Conservation (phyloP, 2,329 filamentous ascomycete species). For the Ascochyta lentis region DNA sequence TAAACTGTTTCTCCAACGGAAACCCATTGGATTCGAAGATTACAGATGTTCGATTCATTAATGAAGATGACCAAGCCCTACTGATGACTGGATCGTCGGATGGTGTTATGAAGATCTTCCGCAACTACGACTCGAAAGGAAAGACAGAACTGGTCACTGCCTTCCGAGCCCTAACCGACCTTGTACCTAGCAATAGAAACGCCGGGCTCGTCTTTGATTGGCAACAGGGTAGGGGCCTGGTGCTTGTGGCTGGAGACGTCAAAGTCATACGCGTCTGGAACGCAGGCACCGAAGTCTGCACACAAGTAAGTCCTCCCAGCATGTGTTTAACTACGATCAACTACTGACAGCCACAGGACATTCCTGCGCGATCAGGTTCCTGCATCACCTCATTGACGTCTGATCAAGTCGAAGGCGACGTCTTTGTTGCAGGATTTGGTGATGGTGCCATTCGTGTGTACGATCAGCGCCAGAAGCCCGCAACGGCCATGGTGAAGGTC, state of each 20-base stretch:
- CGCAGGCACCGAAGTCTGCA: constrained; percentile 88
- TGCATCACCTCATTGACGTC: constrained; percentile 96
- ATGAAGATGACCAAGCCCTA: constrained; percentile 95
- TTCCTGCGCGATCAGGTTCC: constrained; percentile 90
- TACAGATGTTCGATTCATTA: constrained; percentile 95
- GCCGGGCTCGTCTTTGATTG: constrained; percentile 97
- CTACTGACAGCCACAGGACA: constrained; percentile 64
- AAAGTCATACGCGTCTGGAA: constrained; percentile 97
- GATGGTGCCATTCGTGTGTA: constrained; percentile 95
- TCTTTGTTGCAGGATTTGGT: constrained; percentile 95
- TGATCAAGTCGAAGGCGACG: constrained; percentile 95
- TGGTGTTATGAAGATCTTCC: constrained; percentile 90
- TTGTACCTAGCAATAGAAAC: constrained; percentile 92
- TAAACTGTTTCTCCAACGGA: constrained; percentile 90
- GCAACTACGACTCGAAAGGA: constrained; percentile 81
- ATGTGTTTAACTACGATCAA: background rate
- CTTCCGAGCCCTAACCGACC: constrained; percentile 90
- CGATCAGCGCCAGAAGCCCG: constrained; percentile 82
- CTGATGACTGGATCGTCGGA: constrained; percentile 95
- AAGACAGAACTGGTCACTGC: constrained; percentile 85
- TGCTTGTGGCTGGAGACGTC: constrained; percentile 95
- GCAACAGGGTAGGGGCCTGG: constrained; percentile 95
- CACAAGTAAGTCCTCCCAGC: constrained; percentile 61
- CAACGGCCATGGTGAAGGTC: constrained; percentile 91
- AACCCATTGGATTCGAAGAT: constrained; percentile 92